phyloP scores from a whole-genome alignment of 495 filamentous ascomycete genomes.

The Cetradonia linearis region DNA sequence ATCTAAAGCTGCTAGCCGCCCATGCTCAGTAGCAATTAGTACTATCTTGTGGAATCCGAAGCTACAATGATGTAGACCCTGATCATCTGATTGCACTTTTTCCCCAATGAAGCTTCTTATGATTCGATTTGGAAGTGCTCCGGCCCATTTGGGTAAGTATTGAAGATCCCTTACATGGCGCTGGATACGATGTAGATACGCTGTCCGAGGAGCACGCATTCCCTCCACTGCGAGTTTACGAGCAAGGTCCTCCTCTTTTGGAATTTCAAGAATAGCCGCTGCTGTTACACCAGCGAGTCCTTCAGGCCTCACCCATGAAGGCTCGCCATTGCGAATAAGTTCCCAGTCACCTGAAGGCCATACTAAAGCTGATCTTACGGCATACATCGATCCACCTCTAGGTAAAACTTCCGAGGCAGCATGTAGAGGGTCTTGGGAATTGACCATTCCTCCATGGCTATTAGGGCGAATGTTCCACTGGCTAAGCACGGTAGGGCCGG shows the following conservation, averaged over 20 bases:
- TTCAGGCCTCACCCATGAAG: conserved; percentile 73
- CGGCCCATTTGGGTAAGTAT: conserved; percentile 65
- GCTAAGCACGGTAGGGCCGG: conserved; percentile 62
- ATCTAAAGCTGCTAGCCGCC: conserved; percentile 70
- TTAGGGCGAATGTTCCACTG: conserved; percentile 51
- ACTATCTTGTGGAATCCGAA: conserved; percentile 83
- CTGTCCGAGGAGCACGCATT: conserved; percentile 63
- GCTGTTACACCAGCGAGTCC: conserved; percentile 63
- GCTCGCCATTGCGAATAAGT: conserved; percentile 69
- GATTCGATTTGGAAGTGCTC: conserved; percentile 53
- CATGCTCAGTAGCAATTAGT: conserved; percentile 69
- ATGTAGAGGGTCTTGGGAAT: conserved; percentile 42
- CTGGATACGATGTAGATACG: conserved; percentile 79
- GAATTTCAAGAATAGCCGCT: conserved; percentile 64
- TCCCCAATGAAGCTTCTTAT: conserved; percentile 57
- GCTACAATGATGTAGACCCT: conserved; percentile 55
- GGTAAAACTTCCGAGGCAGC: conserved; percentile 76
- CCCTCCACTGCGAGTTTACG: conserved; percentile 77
- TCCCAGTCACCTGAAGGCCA: conserved; percentile 70
- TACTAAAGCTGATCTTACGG: conserved; percentile 64
- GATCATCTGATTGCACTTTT: conserved; percentile 32
- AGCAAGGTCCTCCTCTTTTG: conserved; percentile 59
- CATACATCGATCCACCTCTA: conserved; percentile 51
- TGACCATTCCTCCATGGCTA: conserved; percentile 24
- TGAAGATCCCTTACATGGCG: conserved; percentile 73